phyloP scores from a whole-genome alignment of 306 rosid genomes.

The Medicago lupulina region DNA sequence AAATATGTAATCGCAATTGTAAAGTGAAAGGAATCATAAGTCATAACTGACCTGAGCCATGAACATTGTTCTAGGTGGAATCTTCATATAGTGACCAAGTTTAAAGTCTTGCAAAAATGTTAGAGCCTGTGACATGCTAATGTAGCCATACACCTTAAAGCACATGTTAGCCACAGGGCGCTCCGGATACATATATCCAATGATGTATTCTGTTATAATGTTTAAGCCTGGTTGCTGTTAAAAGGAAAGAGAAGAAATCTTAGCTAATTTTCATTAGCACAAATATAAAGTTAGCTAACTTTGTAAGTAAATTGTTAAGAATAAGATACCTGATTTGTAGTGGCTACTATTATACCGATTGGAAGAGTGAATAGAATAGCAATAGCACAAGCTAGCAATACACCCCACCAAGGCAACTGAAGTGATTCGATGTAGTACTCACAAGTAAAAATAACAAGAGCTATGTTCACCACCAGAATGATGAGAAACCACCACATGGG shows the following conservation, averaged over 20 bases:
- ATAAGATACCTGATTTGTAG: conserved; percentile 79
- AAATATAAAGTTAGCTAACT: conserved; percentile 8
- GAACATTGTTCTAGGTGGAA: conserved; percentile 94
- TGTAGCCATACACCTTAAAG: conserved; percentile 95
- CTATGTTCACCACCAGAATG: conserved; percentile 67
- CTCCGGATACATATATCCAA: conserved; percentile 87
- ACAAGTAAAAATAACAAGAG: conserved; percentile 58
- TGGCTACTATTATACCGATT: conserved; percentile 72
- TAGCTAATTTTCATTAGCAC: conserved; percentile 8
- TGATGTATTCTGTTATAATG: conserved; percentile 81
- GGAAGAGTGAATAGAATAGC: conserved; percentile 73
- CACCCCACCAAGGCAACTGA: conserved; percentile 95
- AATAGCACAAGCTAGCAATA: conserved; percentile 71
- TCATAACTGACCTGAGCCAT: conserved; percentile 71
- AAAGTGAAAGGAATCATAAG: not conserved
- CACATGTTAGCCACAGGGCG: conserved; percentile 96
- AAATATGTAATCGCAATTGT: too few species aligned
- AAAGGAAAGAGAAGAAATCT: conserved; percentile 32
- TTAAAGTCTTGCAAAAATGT: conserved; percentile 73
- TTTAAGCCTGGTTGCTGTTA: conserved; percentile 81
- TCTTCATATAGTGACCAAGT: conserved; percentile 96
- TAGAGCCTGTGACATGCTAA: conserved; percentile 83
- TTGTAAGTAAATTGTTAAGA: not conserved
- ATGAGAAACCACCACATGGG: conserved; percentile 75
- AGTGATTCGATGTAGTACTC: conserved; percentile 65